Conservation (phyloP, 2,329 filamentous ascomycete species). For the Thermomyces lanuginosus region DNA sequence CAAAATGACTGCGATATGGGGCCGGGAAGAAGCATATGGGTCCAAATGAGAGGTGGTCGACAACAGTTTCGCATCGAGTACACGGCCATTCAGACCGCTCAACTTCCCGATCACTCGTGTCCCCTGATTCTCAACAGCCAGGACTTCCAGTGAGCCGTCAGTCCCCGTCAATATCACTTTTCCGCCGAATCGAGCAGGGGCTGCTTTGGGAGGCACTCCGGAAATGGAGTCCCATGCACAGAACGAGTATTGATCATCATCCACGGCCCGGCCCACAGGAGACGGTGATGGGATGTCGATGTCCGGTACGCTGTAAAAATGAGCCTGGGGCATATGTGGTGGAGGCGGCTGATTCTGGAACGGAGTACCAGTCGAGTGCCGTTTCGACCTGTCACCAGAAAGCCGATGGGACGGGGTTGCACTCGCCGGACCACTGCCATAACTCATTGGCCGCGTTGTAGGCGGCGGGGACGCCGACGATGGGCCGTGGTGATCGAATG, state of each 20-base stretch:
- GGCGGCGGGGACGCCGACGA: slow-evolving; percentile 29
- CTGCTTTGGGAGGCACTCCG: slow-evolving; percentile 27
- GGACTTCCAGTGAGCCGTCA: slow-evolving; percentile 64
- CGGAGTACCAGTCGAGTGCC: slow-evolving; percentile 21
- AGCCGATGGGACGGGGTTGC: slow-evolving; percentile 21
- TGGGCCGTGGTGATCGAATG: slow-evolving; percentile 22
- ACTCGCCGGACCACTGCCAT: slow-evolving; percentile 23
- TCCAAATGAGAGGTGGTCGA: slow-evolving; percentile 47
- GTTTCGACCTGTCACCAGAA: slow-evolving; percentile 23
- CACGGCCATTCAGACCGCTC: slow-evolving; percentile 61
- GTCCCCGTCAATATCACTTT: slow-evolving; percentile 65
- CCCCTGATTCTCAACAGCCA: slow-evolving; percentile 54
- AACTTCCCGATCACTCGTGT: slow-evolving; percentile 54
- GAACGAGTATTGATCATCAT: slow-evolving; percentile 50
- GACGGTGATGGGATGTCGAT: slow-evolving; percentile 41
- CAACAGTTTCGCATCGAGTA: slow-evolving; percentile 68
- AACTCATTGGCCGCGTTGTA: slow-evolving; percentile 27
- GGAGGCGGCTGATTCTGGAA: slow-evolving; percentile 34
- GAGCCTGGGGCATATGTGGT: slow-evolving; percentile 58
- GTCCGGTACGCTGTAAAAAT: slow-evolving; percentile 62
- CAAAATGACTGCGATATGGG: slow-evolving; percentile 62
- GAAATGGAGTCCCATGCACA: slow-evolving; percentile 63
- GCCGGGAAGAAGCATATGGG: slow-evolving; percentile 40
- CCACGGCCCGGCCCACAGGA: slow-evolving; percentile 9
- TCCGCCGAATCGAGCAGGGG: slow-evolving; percentile 24